Evolutionary conservation across 2,329 filamentous ascomycete species (phyloP), one percentile per base, ranked within the genome.

Genomic region (Fusarium circinatum): DNA sequence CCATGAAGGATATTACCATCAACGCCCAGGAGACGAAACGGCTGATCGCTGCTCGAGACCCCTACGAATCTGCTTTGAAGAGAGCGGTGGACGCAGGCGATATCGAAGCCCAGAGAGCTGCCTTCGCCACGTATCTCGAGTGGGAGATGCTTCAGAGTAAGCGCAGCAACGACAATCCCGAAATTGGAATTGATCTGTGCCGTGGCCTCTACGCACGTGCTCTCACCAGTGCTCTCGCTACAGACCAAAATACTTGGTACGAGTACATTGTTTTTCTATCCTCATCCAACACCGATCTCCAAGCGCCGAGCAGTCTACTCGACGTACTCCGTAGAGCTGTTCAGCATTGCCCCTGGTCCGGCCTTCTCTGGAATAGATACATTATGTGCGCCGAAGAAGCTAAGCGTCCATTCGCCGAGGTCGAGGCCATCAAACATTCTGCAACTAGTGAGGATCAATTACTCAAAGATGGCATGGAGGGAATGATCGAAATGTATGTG

Each of bases 341-440:
- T 15, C 89, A 92, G 48, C 96, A 98, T 82, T 98, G 96, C 76
- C 95, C 96, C 5, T 97, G 95, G 93, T 97, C 95, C 12, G 96
- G 96, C 22, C 88, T 90, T 34, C 87, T 99, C 12, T 99, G 96
- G 96, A 94, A 94, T 12, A 91, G 96, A 74, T 95, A 95, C 74
- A 92, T 99, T 32, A 84, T 98, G 59, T 92, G 91, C 26, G 93
- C 94, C 8, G 96, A 98, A 82, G 90, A 94, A 51, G 92, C 94
- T 68, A 89, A 89, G 39, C 89, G 92, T 71, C 87, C 92, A 1
- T 98, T 97, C 77, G 86, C 92, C 30, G 92, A 94, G 56, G 94
- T 98, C 59, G 94, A 97, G 77, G 88, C 91, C 45, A 95, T 98
- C 81, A 99, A 99, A 83, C 94, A 98, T 81, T 91, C 92, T 48